Conservation (phyloP, 805 yeast species). For the Ogataea dorogensis region DNA sequence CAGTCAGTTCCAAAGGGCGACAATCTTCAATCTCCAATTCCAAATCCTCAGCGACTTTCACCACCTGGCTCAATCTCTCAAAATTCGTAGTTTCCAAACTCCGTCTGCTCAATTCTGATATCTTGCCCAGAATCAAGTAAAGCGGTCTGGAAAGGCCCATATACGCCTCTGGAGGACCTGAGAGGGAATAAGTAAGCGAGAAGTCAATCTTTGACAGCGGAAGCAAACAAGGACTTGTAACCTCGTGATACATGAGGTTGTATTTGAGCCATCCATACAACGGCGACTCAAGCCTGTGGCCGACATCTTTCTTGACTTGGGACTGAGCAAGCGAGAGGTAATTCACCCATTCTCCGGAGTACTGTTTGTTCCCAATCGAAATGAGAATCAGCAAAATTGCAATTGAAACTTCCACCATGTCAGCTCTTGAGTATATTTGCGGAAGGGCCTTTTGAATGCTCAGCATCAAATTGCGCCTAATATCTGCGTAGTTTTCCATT, state of each 20-base stretch:
- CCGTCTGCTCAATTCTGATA: conserved; percentile 5
- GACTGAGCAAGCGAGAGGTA: conserved; percentile 8
- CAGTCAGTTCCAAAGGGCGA: conserved; percentile 5
- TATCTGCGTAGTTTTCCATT: neutral
- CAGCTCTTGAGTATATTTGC: conserved; percentile 1
- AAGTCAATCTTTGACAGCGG: conserved; percentile 3
- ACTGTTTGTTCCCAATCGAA: conserved; percentile 10
- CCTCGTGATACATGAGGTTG: conserved; percentile 10
- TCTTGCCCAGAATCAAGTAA: conserved; percentile 8
- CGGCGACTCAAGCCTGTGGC: conserved; percentile 1
- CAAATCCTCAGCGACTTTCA: neutral
- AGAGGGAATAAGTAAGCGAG: neutral
- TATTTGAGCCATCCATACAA: conserved; percentile 7
- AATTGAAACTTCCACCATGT: conserved; percentile 6
- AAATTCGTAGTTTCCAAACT: conserved; percentile 2
- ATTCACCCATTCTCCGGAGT: conserved; percentile 10
- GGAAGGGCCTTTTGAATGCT: conserved; percentile 3
- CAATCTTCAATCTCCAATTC: conserved; percentile 5
- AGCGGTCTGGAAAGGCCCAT: conserved; percentile 13
- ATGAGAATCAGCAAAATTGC: conserved; percentile 7
- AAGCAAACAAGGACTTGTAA: conserved; percentile 9
- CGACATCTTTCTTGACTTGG: conserved; percentile 3
- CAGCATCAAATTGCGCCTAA: conserved; percentile 1
- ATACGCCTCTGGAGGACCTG: conserved; percentile 12
- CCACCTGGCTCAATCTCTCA: neutral